Evolutionary conservation across 2,329 filamentous ascomycete species (phyloP).

Genomic region (Trichophyton verrucosum): DNA sequence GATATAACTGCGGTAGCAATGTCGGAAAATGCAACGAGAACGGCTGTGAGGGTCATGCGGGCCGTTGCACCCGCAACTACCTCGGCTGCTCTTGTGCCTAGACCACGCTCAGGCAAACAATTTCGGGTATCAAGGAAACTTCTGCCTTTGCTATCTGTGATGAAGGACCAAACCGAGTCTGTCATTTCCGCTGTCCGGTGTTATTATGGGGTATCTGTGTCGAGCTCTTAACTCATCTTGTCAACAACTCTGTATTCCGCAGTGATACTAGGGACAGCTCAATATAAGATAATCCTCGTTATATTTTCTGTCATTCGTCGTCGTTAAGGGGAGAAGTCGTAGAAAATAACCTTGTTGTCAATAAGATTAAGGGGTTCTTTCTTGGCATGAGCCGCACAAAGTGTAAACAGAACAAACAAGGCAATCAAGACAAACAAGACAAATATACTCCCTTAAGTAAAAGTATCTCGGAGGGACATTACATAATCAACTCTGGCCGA

Average conservation of each 20-base stretch:
- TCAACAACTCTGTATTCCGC: background rate
- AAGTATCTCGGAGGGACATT: no score
- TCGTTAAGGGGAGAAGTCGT: background rate
- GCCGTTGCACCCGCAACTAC: constrained; percentile 10
- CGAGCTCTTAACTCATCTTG: background rate
- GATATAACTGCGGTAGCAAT: constrained; percentile 9
- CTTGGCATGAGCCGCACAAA: no score
- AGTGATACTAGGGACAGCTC: background rate
- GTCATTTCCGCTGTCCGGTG: background rate
- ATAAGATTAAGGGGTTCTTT: no score
- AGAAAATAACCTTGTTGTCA: no score
- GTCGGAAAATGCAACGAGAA: constrained; percentile 10
- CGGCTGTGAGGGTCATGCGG: constrained; percentile 7
- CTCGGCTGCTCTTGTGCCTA: constrained; percentile 8
- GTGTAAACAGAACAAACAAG: no score
- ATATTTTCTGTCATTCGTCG: background rate
- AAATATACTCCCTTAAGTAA: no score
- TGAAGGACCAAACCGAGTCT: background rate
- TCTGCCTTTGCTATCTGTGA: background rate
- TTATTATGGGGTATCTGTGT: background rate
- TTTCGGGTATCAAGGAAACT: background rate
- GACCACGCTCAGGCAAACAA: background rate
- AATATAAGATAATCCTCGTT: background rate
- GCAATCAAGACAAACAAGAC: no score
- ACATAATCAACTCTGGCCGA: no score